Conservation (phyloP, 2,329 filamentous ascomycete species). For the Colletotrichum caudatum region DNA sequence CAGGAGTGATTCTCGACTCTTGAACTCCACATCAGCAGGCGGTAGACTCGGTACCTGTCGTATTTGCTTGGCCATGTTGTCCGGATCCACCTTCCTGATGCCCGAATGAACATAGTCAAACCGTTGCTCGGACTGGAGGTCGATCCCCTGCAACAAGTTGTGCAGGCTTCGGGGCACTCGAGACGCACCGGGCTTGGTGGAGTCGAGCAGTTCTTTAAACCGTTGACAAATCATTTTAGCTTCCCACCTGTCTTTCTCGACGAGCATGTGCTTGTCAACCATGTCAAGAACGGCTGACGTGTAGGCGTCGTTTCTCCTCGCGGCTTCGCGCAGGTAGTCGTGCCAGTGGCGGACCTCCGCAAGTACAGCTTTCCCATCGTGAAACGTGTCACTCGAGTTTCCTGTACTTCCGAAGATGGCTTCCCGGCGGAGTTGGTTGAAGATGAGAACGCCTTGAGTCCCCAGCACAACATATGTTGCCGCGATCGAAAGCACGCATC, state of each 20-base stretch:
- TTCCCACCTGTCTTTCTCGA: conserved; percentile 15
- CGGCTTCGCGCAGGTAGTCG: conserved; percentile 14
- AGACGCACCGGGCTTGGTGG: background rate
- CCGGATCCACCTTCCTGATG: background rate
- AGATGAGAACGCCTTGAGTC: conserved; percentile 12
- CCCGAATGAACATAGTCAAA: background rate
- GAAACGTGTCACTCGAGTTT: conserved; percentile 2
- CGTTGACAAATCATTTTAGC: background rate
- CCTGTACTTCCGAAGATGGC: background rate
- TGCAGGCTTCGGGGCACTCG: background rate
- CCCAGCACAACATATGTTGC: conserved; percentile 55
- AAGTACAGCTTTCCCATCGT: background rate
- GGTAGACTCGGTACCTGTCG: background rate
- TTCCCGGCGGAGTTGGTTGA: background rate
- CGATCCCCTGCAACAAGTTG: background rate
- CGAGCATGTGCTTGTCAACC: conserved; percentile 45
- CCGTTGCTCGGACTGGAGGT: background rate
- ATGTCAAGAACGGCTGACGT: conserved; percentile 45
- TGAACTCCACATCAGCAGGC: background rate
- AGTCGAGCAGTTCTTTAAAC: background rate
- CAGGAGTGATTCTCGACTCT: background rate
- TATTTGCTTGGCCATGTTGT: background rate
- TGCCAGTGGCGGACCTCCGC: conserved; percentile 2
- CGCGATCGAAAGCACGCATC: conserved; percentile 54
- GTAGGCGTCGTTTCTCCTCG: conserved; percentile 42